Evolutionary conservation across 129 eudicot genomes (phyloP), one percentile per base, ranked within the genome.

Genomic region (Erigeron canadensis): DNA sequence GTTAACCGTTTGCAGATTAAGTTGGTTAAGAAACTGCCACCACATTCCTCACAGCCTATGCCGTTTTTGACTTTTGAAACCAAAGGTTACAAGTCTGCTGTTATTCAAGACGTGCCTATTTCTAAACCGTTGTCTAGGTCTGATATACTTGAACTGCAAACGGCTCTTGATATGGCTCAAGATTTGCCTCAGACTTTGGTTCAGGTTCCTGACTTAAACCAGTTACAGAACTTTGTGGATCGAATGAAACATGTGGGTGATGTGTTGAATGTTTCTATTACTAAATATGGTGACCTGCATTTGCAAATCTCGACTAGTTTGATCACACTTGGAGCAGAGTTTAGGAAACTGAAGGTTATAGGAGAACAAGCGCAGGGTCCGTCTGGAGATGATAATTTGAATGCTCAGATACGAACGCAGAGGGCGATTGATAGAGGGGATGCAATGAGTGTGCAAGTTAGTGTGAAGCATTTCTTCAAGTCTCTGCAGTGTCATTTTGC

Each of bases 221-320:
- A 81, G 63, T 34, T 94, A 48, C 92, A 85, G 68, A 81, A 57
- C 57, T 86, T 87, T 59, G 97, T 90, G 22, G 97, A 94, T 51
- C 79, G 91, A n/a, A 94, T 94, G 97, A 94, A 90, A 82, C 87
- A 94, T 12, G 85, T 94, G 15, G 99, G 99, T 34, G 96, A 94
- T 71, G 85, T 86, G 59, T 51, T 94, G 15, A 83, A 76, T 8
- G 93, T 94, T 38, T 81, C 91, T 2, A 80, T 94, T 38, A 86
- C 82, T 61, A 88, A 81, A 73, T 81, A 80, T 0, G 99, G 99
- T 12, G 96, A 90, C 55, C 70, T 94, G 61, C 91, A 86, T 75
- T 63, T 94, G 84, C 91, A 90, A 59, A 85, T 94, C 51, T 84
- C 93, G 5, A 89, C 92, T 1, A 84, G 75, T 75, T 75, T 94